Evolutionary conservation across 2,329 filamentous ascomycete genomes (phyloP), one percentile per base, ranked within the genome.

Genomic region (Penicillium sp.): DNA sequence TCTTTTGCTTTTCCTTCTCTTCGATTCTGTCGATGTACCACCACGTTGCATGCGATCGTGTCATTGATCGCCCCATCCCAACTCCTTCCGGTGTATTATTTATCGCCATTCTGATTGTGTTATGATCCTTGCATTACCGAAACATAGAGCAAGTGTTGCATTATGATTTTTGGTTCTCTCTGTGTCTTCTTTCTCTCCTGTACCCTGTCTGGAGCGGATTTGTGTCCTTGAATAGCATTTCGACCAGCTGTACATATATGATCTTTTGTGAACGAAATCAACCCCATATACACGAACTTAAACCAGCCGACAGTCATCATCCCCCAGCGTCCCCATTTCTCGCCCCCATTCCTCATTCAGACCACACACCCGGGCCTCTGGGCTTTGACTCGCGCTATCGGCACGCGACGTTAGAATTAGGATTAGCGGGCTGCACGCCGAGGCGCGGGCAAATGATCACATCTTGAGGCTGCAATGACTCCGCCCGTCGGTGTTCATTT

Each of bases 61-160:
- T 0, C 5, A 27, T 43, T 33, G 47, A 45, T 45, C 49, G 49
- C 39, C 44, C 27, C 45, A 32, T 53, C 53, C 42, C 52, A 45
- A 48, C 53, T 47, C 54, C 43, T 44, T 32, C 29, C 34, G 26
- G 33, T 48, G 38, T 45, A 39, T 40, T 47, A 39, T 49, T 38
- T 45, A 47, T 36, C 38, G 47, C 45, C 47, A 45, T 36, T 54
- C 47, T 55, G 56, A 58, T 57, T 47, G 28, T 48, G 39, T 48
- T 50, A 46, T 54, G 48, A 51, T 55, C 45, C 58, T 51, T 49
- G 53, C 56, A 61, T 58, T 41, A 52, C 46, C 53, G 52, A 55
- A 55, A 48, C 39, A 58, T 60, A 60, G 55, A 60, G 38, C 29
- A 38, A 25, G n/a, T 36, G 47, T 29, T 53, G 55, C 48, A 52